Base-by-base conservation (phyloP, 192 early-diverging fungal genomes). In the Rhizophagus prolifer region DNA sequence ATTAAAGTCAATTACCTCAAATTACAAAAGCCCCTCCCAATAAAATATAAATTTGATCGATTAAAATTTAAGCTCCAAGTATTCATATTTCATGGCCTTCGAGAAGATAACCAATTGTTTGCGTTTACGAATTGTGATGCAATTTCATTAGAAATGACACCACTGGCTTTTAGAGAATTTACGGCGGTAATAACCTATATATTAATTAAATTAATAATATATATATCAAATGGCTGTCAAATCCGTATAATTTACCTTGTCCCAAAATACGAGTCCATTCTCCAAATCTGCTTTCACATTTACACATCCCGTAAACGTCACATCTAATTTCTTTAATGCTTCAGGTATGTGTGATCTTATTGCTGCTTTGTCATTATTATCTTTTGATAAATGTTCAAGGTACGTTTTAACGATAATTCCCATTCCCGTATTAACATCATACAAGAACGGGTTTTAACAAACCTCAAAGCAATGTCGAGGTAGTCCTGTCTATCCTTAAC, bases 231-330 rank as follows among this genome's bases (percentile, higher is more conserved):
- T 19, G 34, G 14, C 50, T 46, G 31, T 58, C 61, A 78, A 12
- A 78, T 58, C 16, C 6, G 21, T 66, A 25, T 25, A 28, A 58
- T 23, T 46, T 76, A 76, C 75, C 31, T 76, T 72, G 9, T 83
- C 79, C 88, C 88, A 90, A 72, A 90, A 87, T 3, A 69, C 70
- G 63, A 88, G 83, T 1, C 87, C 88, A 58, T 82, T 81, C 46
- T 78, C 54, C 16, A 90, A 50, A 59, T 88, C 88, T 16, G 75
- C 70, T 68, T 85, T 85, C 12, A 88, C 77, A 62, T 82, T 54
- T 5, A 76, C 63, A 10, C 83, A 84, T 4, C 82, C 63, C 3
- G 82, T 82, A 67, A 86, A 86, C 4, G 79, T 74, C 26, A 84
- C 81, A 66, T 87, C 83, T 4, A 84, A 76, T 36, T 79, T 74